phyloP scores from a whole-genome alignment of 2,329 filamentous ascomycete species.

The Fusarium sp. region DNA sequence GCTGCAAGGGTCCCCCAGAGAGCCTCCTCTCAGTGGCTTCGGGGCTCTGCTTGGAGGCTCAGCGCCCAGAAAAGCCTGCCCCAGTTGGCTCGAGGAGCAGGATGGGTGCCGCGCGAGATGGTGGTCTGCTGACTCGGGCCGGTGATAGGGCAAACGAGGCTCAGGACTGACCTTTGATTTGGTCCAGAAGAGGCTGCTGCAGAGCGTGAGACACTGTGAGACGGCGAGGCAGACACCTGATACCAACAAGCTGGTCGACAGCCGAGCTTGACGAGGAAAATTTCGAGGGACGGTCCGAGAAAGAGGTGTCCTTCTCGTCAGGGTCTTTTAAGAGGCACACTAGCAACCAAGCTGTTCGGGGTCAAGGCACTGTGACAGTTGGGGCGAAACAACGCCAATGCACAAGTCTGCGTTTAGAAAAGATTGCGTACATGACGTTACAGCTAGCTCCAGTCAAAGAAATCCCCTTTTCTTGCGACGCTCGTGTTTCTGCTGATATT shows the following conservation, averaged over 20 bases:
- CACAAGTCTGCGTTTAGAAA: slow-evolving; percentile 19
- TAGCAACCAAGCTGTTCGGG: not conserved
- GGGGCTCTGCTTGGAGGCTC: slow-evolving; percentile 14
- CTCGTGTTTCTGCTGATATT: slow-evolving; percentile 4
- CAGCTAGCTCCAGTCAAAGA: slow-evolving; percentile 14
- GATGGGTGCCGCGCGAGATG: not conserved
- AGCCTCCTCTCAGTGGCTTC: not conserved
- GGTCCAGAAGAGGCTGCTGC: slow-evolving; percentile 5
- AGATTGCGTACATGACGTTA: slow-evolving; percentile 24
- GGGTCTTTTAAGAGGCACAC: slow-evolving; percentile 1
- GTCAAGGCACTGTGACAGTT: slow-evolving; percentile 4
- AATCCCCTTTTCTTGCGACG: not conserved
- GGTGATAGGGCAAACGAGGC: slow-evolving; percentile 36
- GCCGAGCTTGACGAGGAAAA: slow-evolving; percentile 4
- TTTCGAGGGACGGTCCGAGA: not conserved
- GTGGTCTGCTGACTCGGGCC: slow-evolving; percentile 41
- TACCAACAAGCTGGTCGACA: slow-evolving; percentile 2
- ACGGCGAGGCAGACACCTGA: slow-evolving; percentile 26
- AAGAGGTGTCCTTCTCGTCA: not conserved
- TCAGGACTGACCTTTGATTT: slow-evolving; percentile 1
- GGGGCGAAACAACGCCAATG: slow-evolving; percentile 10
- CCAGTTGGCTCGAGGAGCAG: slow-evolving; percentile 17
- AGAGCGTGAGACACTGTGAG: slow-evolving; percentile 22
- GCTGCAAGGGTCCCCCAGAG: slow-evolving; percentile 31
- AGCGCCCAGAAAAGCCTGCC: slow-evolving; percentile 1